Base-by-base conservation (phyloP, 306 rosid species). In the Hippophae rhamnoides region DNA sequence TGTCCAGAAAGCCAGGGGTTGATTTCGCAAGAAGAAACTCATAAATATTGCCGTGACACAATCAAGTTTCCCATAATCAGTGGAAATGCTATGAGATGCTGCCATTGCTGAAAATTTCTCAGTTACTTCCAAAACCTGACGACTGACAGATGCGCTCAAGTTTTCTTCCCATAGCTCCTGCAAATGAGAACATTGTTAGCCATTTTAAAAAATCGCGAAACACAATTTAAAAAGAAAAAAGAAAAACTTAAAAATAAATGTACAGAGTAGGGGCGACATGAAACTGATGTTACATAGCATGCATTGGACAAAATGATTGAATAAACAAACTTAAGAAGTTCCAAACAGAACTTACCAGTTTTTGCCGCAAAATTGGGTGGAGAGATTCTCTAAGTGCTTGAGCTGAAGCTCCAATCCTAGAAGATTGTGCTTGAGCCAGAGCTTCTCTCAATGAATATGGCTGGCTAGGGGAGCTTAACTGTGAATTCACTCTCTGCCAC, bases 131-230 rank as follows among this genome's bases (percentile, higher is more conserved):
- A 92, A 76, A 72, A 85, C 96, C 76, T 92, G 98, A 74, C 83
- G 96, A 77, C 95, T 85, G 62, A 92, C 88, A 61, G 88, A 82
- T 72, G 96, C 89, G 31, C 98, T 92, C 82, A 92, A 87, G 70
- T 92, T 92, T 75, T 92, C 98, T 80, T 92, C 98, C 98, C 98
- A 92, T 65, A 92, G 95, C 75, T 92, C 98, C 98, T 92, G 83
- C 60, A 63, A 73, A 67, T 9, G 45, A 8, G 51, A 31, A 68
- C 69, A 61, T 55, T 66, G 55, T 72, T 7, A 61, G 63, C 62
- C 26, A 62, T 52, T 44, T 54, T 41, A 27, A 50, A 27, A 72
- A 56, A 40, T 7, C 13, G 43, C 41, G 13, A 9, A 23, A 53
- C 9, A 0, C 26, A 49, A 12, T 7, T 13, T 1, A 44, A 9